Evolutionary conservation across 2,329 filamentous ascomycete species (phyloP).

Genomic region (Calonectria fujianensis): DNA sequence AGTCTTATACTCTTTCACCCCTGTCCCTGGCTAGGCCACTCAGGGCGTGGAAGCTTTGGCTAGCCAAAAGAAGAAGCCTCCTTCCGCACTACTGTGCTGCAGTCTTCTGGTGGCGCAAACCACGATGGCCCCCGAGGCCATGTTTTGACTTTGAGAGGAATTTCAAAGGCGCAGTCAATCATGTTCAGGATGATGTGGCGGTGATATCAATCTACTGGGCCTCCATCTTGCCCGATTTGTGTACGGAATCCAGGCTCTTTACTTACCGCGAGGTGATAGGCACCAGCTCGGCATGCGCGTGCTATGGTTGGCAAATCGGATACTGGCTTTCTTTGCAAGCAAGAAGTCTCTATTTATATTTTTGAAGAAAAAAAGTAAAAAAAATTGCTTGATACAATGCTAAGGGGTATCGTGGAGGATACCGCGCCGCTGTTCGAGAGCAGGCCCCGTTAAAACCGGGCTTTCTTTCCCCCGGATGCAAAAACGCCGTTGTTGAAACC

Average conservation of each 20-base stretch:
- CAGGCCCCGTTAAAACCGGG: conserved; percentile 54
- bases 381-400: conserved; percentile 56
- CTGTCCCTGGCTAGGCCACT: conserved; percentile 44
- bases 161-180: conserved; percentile 21
- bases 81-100: conserved; percentile 16
- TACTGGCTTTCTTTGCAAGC: conserved; percentile 48
- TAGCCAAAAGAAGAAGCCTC: conserved; percentile 13
- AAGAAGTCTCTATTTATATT: conserved; percentile 54
- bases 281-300: conserved; percentile 23
- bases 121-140: conserved; percentile 15
- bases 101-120: conserved; percentile 8
- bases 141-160: conserved; percentile 25
- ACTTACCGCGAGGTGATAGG: conserved; percentile 33
- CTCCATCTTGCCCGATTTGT: conserved; percentile 38
- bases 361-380: conserved; percentile 52
- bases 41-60: conserved; percentile 20
- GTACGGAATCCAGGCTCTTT: conserved; percentile 38
- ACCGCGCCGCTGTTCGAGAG: conserved; percentile 60
- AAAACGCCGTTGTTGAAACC: conserved; percentile 74
- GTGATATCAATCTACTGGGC: conserved; percentile 33
- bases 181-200: conserved; percentile 31
- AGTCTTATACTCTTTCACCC: conserved; percentile 24
- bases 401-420: conserved; percentile 66
- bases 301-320: conserved; percentile 39
- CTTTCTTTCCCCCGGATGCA: conserved; percentile 59